These are phyloP conservation scores for Peziza echinospora DNA, from an alignment of 495 filamentous ascomycete species.

Conservation along the genomic window DNA sequence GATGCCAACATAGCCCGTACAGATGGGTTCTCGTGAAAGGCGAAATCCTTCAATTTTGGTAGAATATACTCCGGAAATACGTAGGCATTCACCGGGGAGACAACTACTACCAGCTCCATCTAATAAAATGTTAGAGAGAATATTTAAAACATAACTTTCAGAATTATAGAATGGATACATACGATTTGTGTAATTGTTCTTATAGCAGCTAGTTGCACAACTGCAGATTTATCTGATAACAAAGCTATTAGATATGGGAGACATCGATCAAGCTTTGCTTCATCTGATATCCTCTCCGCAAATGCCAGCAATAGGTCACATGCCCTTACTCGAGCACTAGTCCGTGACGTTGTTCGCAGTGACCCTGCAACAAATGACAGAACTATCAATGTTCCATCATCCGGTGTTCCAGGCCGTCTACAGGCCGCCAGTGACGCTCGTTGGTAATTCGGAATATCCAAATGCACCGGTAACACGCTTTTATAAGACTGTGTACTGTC, in stretches of 20 bases:
- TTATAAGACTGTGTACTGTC: slow-evolving; percentile 9
- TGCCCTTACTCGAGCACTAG: slow-evolving; percentile 67
- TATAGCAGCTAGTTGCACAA: slow-evolving; percentile 66
- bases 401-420: slow-evolving; percentile 27
- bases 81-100: slow-evolving; percentile 87
- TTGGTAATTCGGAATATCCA: slow-evolving; percentile 73
- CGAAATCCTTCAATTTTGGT: slow-evolving; percentile 52
- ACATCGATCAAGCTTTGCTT: slow-evolving; percentile 87
- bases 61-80: slow-evolving; percentile 91
- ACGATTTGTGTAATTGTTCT: slow-evolving; percentile 64
- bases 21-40: slow-evolving; percentile 38
- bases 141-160: background rate
- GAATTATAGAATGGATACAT: slow-evolving; percentile 3
- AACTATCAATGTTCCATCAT: slow-evolving; percentile 88
- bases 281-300: slow-evolving; percentile 75
- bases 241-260: slow-evolving; percentile 71
- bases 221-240: slow-evolving; percentile 56
- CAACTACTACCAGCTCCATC: slow-evolving; percentile 62
- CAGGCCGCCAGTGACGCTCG: slow-evolving; percentile 30
- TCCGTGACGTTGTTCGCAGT: slow-evolving; percentile 66
- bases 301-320: slow-evolving; percentile 89
- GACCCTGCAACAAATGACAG: slow-evolving; percentile 70
- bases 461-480: slow-evolving; percentile 46
- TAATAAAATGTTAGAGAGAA: slow-evolving; percentile 3
- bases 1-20: slow-evolving; percentile 82